Percentiles rank a stretch among this genome's conserved stretches.
phyloP scores from a whole-genome alignment of 768 basidiomycete genomes.

The Pleurotus tuoliensis region DNA sequence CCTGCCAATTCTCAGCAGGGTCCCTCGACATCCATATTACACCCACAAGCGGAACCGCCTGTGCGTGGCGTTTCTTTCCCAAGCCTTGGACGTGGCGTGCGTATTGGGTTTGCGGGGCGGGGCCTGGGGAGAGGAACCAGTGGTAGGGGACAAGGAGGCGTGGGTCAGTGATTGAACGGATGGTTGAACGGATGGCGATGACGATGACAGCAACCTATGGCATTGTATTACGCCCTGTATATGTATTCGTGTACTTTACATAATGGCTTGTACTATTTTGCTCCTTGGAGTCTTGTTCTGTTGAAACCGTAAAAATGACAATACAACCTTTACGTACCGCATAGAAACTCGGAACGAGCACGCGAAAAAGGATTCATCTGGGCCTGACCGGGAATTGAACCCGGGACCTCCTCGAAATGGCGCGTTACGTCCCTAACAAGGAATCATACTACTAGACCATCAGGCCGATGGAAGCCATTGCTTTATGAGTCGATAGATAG shows the following conservation, averaged over 20 bases:
- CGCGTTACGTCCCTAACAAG: slow-evolving; percentile 42
- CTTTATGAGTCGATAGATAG: not conserved
- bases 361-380: not conserved
- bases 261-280: too few species aligned
- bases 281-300: too few species aligned
- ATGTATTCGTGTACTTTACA: not conserved
- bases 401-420: slow-evolving; percentile 75
- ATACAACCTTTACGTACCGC: too few species aligned
- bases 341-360: too few species aligned
- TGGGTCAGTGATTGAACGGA: not conserved
- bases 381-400: slow-evolving; percentile 71
- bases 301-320: too few species aligned
- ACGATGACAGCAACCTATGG: too few species aligned
- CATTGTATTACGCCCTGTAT: not conserved
- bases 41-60: not conserved
- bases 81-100: slow-evolving; percentile 30
- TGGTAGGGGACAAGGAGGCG: slow-evolving; percentile 12
- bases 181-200: too few species aligned
- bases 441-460: slow-evolving; percentile 67
- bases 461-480: slow-evolving; percentile 30
- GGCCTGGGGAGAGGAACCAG: slow-evolving; percentile 28
- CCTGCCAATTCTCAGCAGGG: slow-evolving; percentile 2
- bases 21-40: slow-evolving; percentile 3
- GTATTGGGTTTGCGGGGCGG: slow-evolving; percentile 60
- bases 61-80: slow-evolving; percentile 28